A percentile compares a stretch with the other conserved stretches of the same genome.
These are phyloP conservation scores for Cyberlindnera lachancei DNA, from an alignment of 805 yeast genomes.

Conservation along the genomic window DNA sequence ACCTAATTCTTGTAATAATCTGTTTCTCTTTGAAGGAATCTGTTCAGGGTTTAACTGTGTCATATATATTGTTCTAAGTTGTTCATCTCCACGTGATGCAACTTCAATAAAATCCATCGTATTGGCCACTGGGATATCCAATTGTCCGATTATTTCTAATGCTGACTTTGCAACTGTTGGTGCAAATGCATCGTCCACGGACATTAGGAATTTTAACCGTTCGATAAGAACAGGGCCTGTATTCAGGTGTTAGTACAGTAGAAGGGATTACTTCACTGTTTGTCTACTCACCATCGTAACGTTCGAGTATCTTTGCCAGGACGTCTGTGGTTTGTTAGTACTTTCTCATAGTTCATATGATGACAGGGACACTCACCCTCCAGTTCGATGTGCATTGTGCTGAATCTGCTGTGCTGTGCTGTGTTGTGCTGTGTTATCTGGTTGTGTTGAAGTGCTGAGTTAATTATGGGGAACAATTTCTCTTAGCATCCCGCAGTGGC, in stretches of 20 bases:
- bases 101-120: conserved; percentile 6
- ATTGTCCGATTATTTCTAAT: conserved; percentile 10
- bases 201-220: conserved; percentile 10
- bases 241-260: conserved; percentile 1
- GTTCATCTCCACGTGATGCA: conserved; percentile 1
- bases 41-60: conserved; percentile 2
- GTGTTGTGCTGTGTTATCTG: too few relatives aligned
- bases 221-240: conserved; percentile 18
- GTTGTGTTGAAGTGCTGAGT: too few relatives aligned
- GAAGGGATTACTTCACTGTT: too few relatives aligned
- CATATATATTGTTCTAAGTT: neutral
- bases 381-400: neutral
- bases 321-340: neutral
- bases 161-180: conserved; percentile 13
- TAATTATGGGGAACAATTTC: too few relatives aligned
- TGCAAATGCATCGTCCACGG: conserved; percentile 3
- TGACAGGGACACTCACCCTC: neutral
- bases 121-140: conserved; percentile 14
- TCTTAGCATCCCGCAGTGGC: too few relatives aligned
- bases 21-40: conserved; percentile 2
- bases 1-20: conserved; percentile 7
- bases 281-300: conserved; percentile 9
- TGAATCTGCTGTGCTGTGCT: too few relatives aligned
- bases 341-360: neutral
- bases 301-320: conserved; percentile 2